phyloP scores from a whole-genome alignment of 2,329 filamentous ascomycete genomes.

The Phaeophleospora eucalypticola region DNA sequence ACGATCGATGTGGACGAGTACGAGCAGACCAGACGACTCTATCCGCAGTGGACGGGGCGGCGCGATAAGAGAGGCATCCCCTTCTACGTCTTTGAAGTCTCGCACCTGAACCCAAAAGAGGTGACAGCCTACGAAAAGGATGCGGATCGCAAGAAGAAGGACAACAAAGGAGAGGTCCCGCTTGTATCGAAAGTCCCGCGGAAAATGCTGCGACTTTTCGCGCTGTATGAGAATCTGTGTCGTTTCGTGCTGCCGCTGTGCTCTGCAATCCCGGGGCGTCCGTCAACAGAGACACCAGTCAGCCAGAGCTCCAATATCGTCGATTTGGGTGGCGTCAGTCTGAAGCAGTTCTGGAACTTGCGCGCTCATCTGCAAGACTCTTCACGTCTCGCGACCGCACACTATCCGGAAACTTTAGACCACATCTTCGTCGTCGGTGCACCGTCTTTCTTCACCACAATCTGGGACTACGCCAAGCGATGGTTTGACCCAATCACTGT shows the following conservation, averaged over 20 bases:
- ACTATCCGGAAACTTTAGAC: slow-evolving; percentile 92
- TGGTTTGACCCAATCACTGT: slow-evolving; percentile 83
- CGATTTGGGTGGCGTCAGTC: slow-evolving; percentile 78
- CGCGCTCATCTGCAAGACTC: slow-evolving; percentile 93
- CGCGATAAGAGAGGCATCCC: slow-evolving; percentile 88
- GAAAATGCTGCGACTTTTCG: slow-evolving; percentile 80
- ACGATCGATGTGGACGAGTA: slow-evolving; percentile 83
- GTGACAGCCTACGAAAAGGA: slow-evolving; percentile 73
- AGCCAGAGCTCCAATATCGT: slow-evolving; percentile 93
- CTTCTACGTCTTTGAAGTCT: slow-evolving; percentile 85
- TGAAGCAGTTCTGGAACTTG: slow-evolving; percentile 95
- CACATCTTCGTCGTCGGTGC: slow-evolving; percentile 85
- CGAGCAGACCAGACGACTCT: slow-evolving; percentile 73
- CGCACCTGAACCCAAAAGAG: slow-evolving; percentile 75
- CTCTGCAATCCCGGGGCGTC: slow-evolving; percentile 68
- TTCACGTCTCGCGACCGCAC: slow-evolving; percentile 79
- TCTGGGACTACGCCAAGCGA: slow-evolving; percentile 92
- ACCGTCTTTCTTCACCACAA: slow-evolving; percentile 83
- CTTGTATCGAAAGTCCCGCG: slow-evolving; percentile 58
- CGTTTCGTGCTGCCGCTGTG: slow-evolving; percentile 83
- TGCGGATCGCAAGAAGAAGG: slow-evolving; percentile 51
- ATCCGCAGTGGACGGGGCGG: slow-evolving; percentile 91
- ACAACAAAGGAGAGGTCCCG: slow-evolving; percentile 42
- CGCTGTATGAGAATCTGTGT: slow-evolving; percentile 88
- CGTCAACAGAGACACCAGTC: slow-evolving; percentile 75